Conservation (phyloP, 2,329 filamentous ascomycete genomes). For the Mollisiaceae sp. region DNA sequence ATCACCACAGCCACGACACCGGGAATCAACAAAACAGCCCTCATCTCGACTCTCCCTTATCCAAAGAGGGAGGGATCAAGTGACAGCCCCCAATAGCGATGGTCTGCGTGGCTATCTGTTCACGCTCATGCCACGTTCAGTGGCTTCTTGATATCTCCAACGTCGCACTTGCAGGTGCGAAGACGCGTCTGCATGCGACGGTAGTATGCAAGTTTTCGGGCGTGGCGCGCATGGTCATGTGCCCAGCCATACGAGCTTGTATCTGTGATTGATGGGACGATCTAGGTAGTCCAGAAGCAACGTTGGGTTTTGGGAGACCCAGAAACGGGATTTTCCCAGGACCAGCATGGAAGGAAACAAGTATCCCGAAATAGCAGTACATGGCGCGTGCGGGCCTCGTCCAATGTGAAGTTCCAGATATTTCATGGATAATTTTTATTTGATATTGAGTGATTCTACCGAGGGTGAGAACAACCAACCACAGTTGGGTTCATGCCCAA, state of each 20-base stretch:
- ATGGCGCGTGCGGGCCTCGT: neutral
- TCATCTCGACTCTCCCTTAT: neutral
- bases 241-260: neutral
- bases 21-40: neutral
- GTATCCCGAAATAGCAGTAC: neutral
- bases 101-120: neutral
- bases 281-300: neutral
- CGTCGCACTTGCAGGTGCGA: neutral
- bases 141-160: neutral
- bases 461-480: conserved; percentile 19
- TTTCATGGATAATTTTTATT: neutral
- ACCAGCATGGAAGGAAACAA: neutral
- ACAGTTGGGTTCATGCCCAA: neutral
- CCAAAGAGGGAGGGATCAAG: neutral
- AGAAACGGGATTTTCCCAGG: neutral
- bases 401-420: neutral
- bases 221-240: neutral
- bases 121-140: neutral
- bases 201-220: conserved; percentile 6
- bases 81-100: neutral
- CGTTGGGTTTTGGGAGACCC: neutral
- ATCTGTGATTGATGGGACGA: no score
- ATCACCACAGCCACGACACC: neutral
- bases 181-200: neutral
- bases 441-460: conserved; percentile 5